Conservation (phyloP, 805 yeast species). For the Metschnikowia hibisci region DNA sequence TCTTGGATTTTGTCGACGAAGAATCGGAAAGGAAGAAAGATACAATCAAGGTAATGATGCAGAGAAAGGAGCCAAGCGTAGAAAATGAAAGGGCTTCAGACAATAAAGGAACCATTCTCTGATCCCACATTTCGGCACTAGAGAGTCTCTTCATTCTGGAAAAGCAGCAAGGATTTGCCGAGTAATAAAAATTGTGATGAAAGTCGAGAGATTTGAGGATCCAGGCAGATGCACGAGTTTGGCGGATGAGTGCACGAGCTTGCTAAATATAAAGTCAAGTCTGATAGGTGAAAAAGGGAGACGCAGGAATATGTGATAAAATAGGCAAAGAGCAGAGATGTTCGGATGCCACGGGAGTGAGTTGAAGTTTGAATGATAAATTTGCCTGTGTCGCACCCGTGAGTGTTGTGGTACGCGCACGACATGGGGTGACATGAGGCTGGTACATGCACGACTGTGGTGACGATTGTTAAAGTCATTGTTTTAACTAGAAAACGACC, state of each 20-base stretch:
- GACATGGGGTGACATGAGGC: constrained; percentile 6
- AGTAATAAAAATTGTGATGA: too few relatives aligned
- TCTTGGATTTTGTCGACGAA: constrained; percentile 1
- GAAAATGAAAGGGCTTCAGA: background rate
- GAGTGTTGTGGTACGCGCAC: constrained; percentile 10
- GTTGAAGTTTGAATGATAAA: background rate
- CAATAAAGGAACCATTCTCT: background rate
- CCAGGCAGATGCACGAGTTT: too few relatives aligned
- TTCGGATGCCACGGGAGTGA: too few relatives aligned
- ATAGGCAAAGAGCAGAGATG: too few relatives aligned
- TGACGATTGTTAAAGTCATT: background rate
- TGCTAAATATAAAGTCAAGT: too few relatives aligned
- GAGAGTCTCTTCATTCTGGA: constrained; percentile 1
- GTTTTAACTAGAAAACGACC: background rate
- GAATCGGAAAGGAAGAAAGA: constrained; percentile 1
- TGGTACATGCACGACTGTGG: constrained; percentile 1
- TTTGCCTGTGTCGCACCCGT: constrained; percentile 1
- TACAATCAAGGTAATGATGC: constrained; percentile 1
- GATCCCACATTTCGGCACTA: background rate
- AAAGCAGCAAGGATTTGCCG: too few relatives aligned
- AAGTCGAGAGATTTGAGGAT: too few relatives aligned
- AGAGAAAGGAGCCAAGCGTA: constrained; percentile 2
- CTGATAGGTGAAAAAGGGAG: too few relatives aligned
- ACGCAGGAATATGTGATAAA: too few relatives aligned
- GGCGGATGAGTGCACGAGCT: too few relatives aligned